Conservation (phyloP, 768 basidiomycete genomes). For the Hemileccinum impolitum region DNA sequence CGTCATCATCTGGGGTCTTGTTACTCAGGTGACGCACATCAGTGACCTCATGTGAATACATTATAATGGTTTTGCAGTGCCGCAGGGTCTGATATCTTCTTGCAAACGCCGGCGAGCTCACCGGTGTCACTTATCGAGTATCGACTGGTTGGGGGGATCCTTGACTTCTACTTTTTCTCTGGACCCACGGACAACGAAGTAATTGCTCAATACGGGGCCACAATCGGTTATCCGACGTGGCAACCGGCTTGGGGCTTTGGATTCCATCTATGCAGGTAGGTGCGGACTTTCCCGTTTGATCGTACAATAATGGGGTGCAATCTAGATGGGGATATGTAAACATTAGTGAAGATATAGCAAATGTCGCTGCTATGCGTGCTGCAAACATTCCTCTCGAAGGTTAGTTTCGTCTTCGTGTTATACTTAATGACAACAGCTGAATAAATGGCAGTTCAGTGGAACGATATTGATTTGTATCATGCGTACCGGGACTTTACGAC, state of each 20-base stretch:
- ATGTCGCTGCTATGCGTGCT: constrained; percentile 56
- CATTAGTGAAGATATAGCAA: constrained; percentile 53
- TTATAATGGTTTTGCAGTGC: constrained; percentile 45
- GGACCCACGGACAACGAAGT: constrained; percentile 51
- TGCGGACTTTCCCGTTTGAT: background rate
- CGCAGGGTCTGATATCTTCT: constrained; percentile 67
- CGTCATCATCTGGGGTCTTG: constrained; percentile 74
- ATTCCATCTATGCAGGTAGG: constrained; percentile 66
- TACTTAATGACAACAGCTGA: background rate
- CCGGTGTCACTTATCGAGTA: constrained; percentile 67
- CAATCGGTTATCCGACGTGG: constrained; percentile 68
- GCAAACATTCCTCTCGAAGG: constrained; percentile 79
- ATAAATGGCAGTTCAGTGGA: constrained; percentile 61
- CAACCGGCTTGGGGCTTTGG: constrained; percentile 77
- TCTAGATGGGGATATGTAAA: constrained; percentile 46
- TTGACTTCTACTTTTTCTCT: constrained; percentile 78
- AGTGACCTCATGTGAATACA: constrained; percentile 12
- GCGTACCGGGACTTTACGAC: constrained; percentile 66
- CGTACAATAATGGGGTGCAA: background rate
- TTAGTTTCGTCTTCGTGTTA: constrained; percentile 26
- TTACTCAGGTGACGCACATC: constrained; percentile 48
- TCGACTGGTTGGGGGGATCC: constrained; percentile 66
- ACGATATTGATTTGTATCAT: constrained; percentile 73
- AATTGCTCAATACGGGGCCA: constrained; percentile 64
- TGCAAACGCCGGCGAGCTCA: constrained; percentile 55